Base-by-base conservation (phyloP, 2,329 filamentous ascomycete species). In the Podosphaera aphanis region DNA sequence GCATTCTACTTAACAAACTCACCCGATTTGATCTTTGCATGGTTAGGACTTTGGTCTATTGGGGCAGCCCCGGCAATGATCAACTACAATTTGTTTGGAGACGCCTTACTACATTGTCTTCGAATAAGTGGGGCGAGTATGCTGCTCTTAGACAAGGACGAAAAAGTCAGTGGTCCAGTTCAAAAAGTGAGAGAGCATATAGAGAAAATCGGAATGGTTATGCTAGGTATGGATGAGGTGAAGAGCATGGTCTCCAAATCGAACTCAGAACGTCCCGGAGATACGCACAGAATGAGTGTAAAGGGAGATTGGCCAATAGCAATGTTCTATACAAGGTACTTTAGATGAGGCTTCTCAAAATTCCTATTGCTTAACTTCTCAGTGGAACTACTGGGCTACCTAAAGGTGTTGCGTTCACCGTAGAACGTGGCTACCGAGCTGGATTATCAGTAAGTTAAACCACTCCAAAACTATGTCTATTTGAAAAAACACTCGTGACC, bases 311-410 rank as follows among this genome's bases (percentile, higher is more conserved):
- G 67, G 51, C 73, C 79, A 0, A 66, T 74, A 51, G 73, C 69
- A 25, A 59, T 85, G 20, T 74, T 85, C 52, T 85, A 83, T 58
- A 86, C 81, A 1, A 73, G 66, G 66, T 68, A 40, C 5, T 8
- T 7, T 16, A 16, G 8, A 38, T 38, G 2, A 3, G 3, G 8
- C 2, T 8, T 38, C 39, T 7, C 10, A n/a, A 18, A 38, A 23
- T 20, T 29, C 20, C 18, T n/a, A 31, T 20, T 44, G 18, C 45
- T 49, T 11, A 50, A 37, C 5, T 47, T 6, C 4, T 6, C 0
- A 77, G 75, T 50, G 80, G 80, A 31, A 85, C 81, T 0, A 85
- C 81, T 0, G 81, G 81, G 2, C 60, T 82, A 51, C 79, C 81
- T 10, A 86, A 86, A 59, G 80, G 74, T 1, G 78, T 75, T 52